These are phyloP conservation scores for Fusarium duplospermum DNA, from an alignment of 2,329 filamentous ascomycete species.

Conservation along the genomic window DNA sequence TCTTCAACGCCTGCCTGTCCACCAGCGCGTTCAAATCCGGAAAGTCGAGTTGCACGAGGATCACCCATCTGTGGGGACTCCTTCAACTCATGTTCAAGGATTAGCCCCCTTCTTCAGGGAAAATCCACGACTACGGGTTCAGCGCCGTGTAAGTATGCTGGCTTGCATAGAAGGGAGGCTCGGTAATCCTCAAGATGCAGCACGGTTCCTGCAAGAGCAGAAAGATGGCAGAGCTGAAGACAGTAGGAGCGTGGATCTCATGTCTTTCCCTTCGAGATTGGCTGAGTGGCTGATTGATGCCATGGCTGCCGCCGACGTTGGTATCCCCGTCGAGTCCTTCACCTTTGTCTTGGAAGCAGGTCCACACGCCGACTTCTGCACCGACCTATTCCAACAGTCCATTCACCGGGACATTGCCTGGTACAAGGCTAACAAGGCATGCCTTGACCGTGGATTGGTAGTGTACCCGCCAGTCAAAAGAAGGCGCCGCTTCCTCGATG, in stretches of 20 bases:
- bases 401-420: not conserved
- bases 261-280: not conserved
- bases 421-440: not conserved
- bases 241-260: not conserved
- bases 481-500: not conserved
- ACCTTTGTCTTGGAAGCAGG: constrained; percentile 2
- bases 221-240: not conserved
- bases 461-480: not conserved
- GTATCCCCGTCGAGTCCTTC: not conserved
- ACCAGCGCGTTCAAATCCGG: not conserved
- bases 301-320: not conserved
- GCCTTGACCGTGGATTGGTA: not conserved
- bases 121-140: constrained; percentile 12
- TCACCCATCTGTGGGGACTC: not conserved
- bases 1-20: not conserved
- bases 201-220: not conserved
- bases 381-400: not conserved
- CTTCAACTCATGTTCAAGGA: not conserved
- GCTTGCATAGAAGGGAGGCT: not conserved
- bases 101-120: constrained; percentile 7
- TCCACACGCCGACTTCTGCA: not conserved
- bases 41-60: constrained; percentile 7
- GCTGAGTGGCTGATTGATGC: constrained; percentile 8
- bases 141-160: constrained; percentile 11
- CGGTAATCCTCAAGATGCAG: not conserved